These are phyloP conservation scores for Auricularia heimuer DNA, from an alignment of 768 basidiomycete species.

Conservation along the genomic window DNA sequence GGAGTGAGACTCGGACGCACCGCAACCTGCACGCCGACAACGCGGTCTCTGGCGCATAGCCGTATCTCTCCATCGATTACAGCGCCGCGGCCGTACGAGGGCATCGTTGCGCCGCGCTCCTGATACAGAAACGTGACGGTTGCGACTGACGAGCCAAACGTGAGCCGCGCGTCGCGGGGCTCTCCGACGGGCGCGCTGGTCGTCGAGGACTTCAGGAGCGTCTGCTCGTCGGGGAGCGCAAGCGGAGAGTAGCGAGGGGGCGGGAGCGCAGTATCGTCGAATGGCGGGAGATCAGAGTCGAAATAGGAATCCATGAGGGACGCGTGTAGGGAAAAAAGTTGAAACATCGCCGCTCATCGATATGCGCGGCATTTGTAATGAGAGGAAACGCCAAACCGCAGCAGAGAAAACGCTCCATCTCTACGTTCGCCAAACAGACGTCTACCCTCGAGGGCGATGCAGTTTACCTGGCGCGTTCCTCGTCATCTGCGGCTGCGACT, in stretches of 20 bases:
- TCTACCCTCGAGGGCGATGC: no score
- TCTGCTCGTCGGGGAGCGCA: not conserved
- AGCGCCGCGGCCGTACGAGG: not conserved
- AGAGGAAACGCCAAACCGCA: no score
- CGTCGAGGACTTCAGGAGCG: not conserved
- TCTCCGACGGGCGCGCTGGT: not conserved
- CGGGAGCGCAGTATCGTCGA: no score
- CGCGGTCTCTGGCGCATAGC: not conserved
- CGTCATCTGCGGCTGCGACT: no score
- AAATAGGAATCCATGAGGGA: no score
- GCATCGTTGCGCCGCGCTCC: not conserved
- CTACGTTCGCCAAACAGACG: no score
- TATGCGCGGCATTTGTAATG: no score
- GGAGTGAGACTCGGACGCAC: not conserved
- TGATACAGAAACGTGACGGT: not conserved
- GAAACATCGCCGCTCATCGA: no score
- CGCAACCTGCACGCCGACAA: not conserved
- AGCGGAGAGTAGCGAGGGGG: not conserved
- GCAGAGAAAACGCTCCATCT: no score
- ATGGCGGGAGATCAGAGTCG: no score
- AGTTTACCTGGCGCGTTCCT: no score
- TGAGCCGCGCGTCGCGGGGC: not conserved
- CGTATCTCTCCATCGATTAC: not conserved
- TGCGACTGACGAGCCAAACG: not conserved
- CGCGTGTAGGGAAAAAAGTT: no score